phyloP scores from a whole-genome alignment of 1,139 yeast genomes.

The Ashbya aceris region DNA sequence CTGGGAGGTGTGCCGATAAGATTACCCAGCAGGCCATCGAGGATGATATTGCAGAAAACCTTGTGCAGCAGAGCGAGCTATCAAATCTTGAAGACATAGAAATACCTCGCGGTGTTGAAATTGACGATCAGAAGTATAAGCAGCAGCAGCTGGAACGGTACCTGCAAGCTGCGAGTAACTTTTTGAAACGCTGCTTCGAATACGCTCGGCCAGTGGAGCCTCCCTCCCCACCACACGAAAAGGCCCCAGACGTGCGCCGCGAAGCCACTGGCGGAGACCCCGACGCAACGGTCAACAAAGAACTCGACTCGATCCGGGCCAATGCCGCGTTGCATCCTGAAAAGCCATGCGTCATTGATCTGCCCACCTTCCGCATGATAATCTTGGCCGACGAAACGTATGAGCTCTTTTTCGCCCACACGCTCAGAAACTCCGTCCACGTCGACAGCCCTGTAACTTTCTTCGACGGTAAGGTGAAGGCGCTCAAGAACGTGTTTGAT shows the following conservation, averaged over 20 bases:
- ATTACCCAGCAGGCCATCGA: slow-evolving; percentile 56
- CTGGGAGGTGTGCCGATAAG: slow-evolving; percentile 50
- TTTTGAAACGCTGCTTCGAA: slow-evolving; percentile 81
- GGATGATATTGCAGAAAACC: slow-evolving; percentile 53
- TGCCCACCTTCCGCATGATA: slow-evolving; percentile 93
- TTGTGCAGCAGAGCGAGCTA: slow-evolving; percentile 31
- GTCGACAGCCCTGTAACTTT: slow-evolving; percentile 47
- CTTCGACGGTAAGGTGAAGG: slow-evolving; percentile 43
- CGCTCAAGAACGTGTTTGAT: slow-evolving; percentile 80
- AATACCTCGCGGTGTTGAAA: slow-evolving; percentile 49
- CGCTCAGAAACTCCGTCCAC: slow-evolving; percentile 58
- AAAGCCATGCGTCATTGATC: slow-evolving; percentile 62
- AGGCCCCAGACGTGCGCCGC: slow-evolving; percentile 31
- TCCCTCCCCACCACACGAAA: no score
- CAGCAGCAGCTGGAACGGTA: slow-evolving; percentile 73
- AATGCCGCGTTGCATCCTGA: slow-evolving; percentile 79
- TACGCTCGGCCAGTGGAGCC: slow-evolving; percentile 71
- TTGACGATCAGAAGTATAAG: slow-evolving; percentile 55
- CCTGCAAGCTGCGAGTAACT: slow-evolving; percentile 76
- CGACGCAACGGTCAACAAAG: slow-evolving; percentile 16
- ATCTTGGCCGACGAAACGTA: slow-evolving; percentile 88
- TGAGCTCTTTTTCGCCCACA: slow-evolving; percentile 68
- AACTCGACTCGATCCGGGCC: slow-evolving; percentile 40
- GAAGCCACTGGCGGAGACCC: slow-evolving; percentile 7
- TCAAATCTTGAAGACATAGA: slow-evolving; percentile 34